Base-by-base conservation (phyloP, 176 grass and related monocot genomes). In the Cocos nucifera region DNA sequence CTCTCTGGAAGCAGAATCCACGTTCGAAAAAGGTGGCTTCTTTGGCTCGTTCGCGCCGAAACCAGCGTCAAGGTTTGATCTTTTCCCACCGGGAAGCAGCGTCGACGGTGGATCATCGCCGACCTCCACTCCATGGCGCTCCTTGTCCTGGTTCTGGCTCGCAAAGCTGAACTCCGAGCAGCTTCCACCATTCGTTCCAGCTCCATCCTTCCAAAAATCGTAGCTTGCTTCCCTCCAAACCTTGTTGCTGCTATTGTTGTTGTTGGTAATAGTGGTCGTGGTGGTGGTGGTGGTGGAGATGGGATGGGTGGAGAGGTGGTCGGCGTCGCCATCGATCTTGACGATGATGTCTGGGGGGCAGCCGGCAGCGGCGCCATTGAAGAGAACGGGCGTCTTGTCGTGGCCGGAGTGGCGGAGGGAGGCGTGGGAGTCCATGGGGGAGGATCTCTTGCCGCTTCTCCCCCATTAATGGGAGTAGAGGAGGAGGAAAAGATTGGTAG, bases 101-200 rank as follows among this genome's bases (percentile, higher is more conserved):
- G 78, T 75, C 23, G 60, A 78, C 0, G 93, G 84, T 2, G 93
- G 87, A 53, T 92, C 93, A 0, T 92, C 82, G 26, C 53, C 62
- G 59, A 53, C 49, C 27, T 89, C 82, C 50, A 44, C 71, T 15
- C 49, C 57, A 19, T 22, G 28, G 21, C 58, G 15, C 2, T 19
- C 50, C 15, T 48, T 72, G 72, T 57, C 32, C 32, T 39, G 32
- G 32, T 39, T 39, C 32, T 39, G 32, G 1, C 8, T 85, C 75
- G 57, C 79, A 72, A 88, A 88, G 15, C 85, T 90, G 69, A 92
- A 98, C 18, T 39, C 59, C 8, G 59, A 67, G 19, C 74, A 32
- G 6, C 21, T 21, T 21, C 21, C 21, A 21, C 21, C 21, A 21
- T 21, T 21, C 21, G 21, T 21, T 21, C 21, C 21, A 21, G 21